A percentile compares a stretch with the other conserved stretches of the same genome.
Conservation (phyloP, 768 basidiomycete genomes). For the Saitozyma sp. region DNA sequence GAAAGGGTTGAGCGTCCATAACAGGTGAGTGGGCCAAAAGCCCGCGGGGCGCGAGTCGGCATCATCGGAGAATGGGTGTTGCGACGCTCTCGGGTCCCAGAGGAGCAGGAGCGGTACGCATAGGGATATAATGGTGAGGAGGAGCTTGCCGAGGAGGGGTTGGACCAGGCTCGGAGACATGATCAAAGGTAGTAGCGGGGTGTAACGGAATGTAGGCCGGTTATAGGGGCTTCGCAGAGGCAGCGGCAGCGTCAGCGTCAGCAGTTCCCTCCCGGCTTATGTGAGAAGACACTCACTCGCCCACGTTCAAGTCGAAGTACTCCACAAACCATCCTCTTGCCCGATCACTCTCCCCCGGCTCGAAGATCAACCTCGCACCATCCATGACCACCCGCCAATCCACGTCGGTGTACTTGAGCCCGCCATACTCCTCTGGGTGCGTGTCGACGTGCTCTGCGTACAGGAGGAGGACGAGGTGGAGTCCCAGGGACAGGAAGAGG, state of each 20-base stretch:
- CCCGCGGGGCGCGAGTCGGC: not conserved
- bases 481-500: slow-evolving; percentile 18
- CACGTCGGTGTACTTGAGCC: slow-evolving; percentile 92
- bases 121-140: slow-evolving; percentile 83
- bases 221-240: slow-evolving; percentile 73
- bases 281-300: slow-evolving; percentile 65
- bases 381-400: slow-evolving; percentile 96
- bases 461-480: slow-evolving; percentile 30
- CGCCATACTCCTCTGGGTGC: slow-evolving; percentile 41
- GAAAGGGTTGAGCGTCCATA: slow-evolving; percentile 90
- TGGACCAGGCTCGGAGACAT: slow-evolving; percentile 81
- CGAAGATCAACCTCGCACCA: slow-evolving; percentile 67
- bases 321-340: slow-evolving; percentile 61
- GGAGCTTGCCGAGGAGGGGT: slow-evolving; percentile 83
- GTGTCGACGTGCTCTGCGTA: slow-evolving; percentile 44
- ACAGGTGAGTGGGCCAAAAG: slow-evolving; percentile 35
- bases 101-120: slow-evolving; percentile 57
- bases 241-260: slow-evolving; percentile 1
- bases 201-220: slow-evolving; percentile 93
- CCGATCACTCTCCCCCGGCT: slow-evolving; percentile 11
- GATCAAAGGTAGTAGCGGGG: slow-evolving; percentile 81
- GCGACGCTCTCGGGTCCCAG: not conserved
- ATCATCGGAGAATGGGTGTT: not conserved
- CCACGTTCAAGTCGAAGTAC: slow-evolving; percentile 57
- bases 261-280: no score